A percentile compares a stretch with the other conserved stretches of the same genome.
Conservation (phyloP, 2,329 filamentous ascomycete genomes). For the Venturiaceae sp. region DNA sequence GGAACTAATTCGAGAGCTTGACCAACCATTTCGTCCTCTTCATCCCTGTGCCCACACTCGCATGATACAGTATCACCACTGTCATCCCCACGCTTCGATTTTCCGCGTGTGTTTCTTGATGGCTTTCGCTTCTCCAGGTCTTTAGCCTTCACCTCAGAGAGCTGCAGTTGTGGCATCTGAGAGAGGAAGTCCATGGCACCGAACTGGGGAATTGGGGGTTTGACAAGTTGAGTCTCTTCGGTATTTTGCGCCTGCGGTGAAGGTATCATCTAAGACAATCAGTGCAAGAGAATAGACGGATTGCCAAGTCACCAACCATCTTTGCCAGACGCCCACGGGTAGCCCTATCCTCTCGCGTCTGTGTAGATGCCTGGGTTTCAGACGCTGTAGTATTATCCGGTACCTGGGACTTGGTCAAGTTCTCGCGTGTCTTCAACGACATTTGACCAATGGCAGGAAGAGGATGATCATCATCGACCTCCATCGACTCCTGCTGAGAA, state of each 20-base stretch:
- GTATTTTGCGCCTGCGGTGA: neutral
- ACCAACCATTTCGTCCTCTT: constrained; percentile 33
- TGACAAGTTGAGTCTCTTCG: constrained; percentile 2
- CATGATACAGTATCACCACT: constrained; percentile 20
- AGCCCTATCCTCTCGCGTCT: neutral
- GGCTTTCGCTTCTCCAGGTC: constrained; percentile 13
- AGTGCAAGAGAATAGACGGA: neutral
- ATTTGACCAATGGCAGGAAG: neutral
- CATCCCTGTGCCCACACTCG: constrained; percentile 29
- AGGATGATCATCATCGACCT: neutral
- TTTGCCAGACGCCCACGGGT: neutral
- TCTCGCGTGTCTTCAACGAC: neutral
- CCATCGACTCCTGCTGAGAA: neutral
- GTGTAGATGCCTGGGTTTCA: constrained; percentile 2
- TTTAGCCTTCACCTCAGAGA: constrained; percentile 12
- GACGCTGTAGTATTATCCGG: no score
- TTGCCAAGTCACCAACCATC: neutral
- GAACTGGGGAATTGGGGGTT: neutral
- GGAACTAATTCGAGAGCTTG: neutral
- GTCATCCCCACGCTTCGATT: neutral
- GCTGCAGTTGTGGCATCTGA: constrained; percentile 1
- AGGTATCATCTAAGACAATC: neutral
- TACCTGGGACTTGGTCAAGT: neutral
- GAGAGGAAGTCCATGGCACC: neutral
- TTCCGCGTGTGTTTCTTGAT: constrained; percentile 20